Conservation (phyloP, 106 monocot species). For the Allium sativum region DNA sequence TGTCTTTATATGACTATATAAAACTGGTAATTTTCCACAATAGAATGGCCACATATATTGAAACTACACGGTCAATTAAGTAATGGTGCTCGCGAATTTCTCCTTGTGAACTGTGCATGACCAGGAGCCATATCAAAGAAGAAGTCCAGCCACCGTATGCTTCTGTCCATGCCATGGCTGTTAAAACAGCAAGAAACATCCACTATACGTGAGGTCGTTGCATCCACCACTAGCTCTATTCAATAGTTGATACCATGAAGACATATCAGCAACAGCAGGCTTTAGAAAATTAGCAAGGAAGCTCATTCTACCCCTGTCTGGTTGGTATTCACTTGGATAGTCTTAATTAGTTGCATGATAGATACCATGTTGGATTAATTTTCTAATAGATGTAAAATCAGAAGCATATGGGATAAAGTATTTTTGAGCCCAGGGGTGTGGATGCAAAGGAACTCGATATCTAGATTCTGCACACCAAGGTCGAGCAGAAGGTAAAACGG, state of each 20-base stretch:
- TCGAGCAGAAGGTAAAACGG: constrained; percentile 79
- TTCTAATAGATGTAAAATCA: constrained; percentile 49
- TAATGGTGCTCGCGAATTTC: constrained; percentile 95
- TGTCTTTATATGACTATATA: constrained; percentile 69
- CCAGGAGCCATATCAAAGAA: constrained; percentile 72
- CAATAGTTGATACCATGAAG: constrained; percentile 79
- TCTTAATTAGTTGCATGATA: constrained; percentile 39
- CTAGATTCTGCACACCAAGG: constrained; percentile 82
- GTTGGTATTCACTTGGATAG: constrained; percentile 65
- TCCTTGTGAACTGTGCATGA: constrained; percentile 90
- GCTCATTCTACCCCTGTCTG: constrained; percentile 89
- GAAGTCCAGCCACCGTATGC: constrained; percentile 97
- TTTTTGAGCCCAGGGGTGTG: constrained; percentile 96
- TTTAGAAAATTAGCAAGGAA: constrained; percentile 66
- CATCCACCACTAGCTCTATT: constrained; percentile 90
- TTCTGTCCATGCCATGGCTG: constrained; percentile 99
- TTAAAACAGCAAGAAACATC: constrained; percentile 88
- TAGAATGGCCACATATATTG: constrained; percentile 90
- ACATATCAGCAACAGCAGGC: constrained; percentile 52
- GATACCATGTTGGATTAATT: constrained; percentile 48
- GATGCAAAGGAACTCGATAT: constrained; percentile 59
- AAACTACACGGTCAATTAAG: constrained; percentile 67
- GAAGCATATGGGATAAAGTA: constrained; percentile 82
- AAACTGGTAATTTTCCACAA: constrained; percentile 81
- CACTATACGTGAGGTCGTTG: constrained; percentile 94